Base-by-base conservation (phyloP, 1,284 basidiomycete genomes). In the Amylostereum chailletii region DNA sequence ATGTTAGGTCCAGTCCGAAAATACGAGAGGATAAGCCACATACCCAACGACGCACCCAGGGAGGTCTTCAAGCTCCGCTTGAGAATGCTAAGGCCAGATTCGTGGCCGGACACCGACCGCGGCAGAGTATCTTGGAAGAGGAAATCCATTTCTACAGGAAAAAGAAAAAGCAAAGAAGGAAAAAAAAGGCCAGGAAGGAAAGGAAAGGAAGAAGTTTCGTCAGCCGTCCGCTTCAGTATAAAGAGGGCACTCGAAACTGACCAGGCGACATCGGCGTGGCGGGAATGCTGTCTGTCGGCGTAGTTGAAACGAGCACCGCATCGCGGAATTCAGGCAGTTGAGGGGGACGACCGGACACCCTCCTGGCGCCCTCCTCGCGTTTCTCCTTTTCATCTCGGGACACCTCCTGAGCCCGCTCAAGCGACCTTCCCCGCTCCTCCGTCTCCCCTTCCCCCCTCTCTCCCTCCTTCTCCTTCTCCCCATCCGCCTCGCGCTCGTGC, bases 1-100 rank as follows among this genome's bases (percentile, higher is more conserved):
- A 30, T 31, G 32, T 31, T 4, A 11, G 9, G 42, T 5, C 11
- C 19, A 19, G 19, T 19, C 19, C 19, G 19, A 19, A 19, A 19
- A 19, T 19, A 19, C 19, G 19, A 19, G 19, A 19, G 19, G 19
- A 19, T 19, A 19, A 19, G 19, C 19, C 19, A 19, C 19, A 19
- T 19, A 31, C 6, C 7, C 5, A 4, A 37, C 4, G n/a, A 60
- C 72, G 38, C 56, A 86, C 86, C 84, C 53, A 89, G 77, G 2
- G 85, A 88, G 53, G 75, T 70, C 61, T 76, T 84, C 54, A 89
- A 71, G 50, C 76, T 79, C 54, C 86, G 83, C 62, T 76, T 86
- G 57, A 87, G 64, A 8, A 66, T 51, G 45, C 61, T 67, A 34
- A 71, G 54, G 4, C 62, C 56, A 0, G 65, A 64, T 49, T 66